Evolutionary conservation across 2,329 filamentous ascomycete genomes (phyloP).

Genomic region (Penicillium sp.): DNA sequence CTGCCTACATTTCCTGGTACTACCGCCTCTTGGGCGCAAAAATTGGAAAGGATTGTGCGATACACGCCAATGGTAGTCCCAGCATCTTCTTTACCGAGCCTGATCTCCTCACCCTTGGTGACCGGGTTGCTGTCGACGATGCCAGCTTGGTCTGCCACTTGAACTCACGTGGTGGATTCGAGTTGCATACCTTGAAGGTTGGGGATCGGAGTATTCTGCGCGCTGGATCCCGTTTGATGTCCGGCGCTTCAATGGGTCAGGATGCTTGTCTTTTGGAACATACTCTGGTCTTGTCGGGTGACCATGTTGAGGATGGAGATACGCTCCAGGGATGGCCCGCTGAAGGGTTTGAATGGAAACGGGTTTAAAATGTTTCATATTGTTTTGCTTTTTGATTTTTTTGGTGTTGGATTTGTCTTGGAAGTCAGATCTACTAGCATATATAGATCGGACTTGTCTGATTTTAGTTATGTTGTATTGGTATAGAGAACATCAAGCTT

Average conservation of each 20-base stretch:
- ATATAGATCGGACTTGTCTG: background rate
- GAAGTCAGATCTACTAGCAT: background rate
- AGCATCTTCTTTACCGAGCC: constrained; percentile 57
- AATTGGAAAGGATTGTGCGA: constrained; percentile 54
- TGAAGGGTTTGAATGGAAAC: constrained; percentile 35
- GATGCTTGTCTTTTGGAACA: constrained; percentile 57
- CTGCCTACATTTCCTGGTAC: constrained; percentile 52
- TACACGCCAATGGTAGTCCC: constrained; percentile 54
- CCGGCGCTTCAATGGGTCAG: constrained; percentile 52
- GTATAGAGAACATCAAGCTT: background rate
- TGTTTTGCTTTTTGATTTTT: background rate
- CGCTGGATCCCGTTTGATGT: constrained; percentile 52
- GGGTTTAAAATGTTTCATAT: constrained; percentile 1
- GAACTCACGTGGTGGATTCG: constrained; percentile 57
- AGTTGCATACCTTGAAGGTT: constrained; percentile 52
- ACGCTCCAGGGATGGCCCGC: constrained; percentile 58
- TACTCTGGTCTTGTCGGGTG: constrained; percentile 56
- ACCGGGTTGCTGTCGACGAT: constrained; percentile 55
- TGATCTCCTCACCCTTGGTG: constrained; percentile 53
- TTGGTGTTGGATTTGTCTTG: background rate
- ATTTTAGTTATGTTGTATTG: background rate
- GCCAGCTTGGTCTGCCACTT: constrained; percentile 56
- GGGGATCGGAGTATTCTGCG: constrained; percentile 53
- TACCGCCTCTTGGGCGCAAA: constrained; percentile 53
- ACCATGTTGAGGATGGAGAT: constrained; percentile 50